Percentiles rank a stretch among this genome's conserved stretches.
These are phyloP conservation scores for Aegilops speltoides DNA, from an alignment of 176 grass and related monocot genomes.

Conservation along the genomic window DNA sequence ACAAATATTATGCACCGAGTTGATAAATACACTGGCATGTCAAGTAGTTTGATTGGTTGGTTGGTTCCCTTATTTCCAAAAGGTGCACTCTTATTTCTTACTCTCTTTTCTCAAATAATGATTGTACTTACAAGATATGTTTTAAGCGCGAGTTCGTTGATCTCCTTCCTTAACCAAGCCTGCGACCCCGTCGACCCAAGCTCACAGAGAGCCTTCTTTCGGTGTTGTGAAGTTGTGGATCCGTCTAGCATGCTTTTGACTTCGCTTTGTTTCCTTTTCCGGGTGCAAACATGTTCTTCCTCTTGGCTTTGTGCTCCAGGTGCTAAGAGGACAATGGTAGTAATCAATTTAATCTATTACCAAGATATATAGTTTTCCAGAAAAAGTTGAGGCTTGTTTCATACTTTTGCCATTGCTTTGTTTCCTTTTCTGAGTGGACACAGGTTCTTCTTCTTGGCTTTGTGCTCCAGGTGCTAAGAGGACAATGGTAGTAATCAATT, in stretches of 20 bases:
- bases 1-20: neutral
- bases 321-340: neutral
- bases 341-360: neutral
- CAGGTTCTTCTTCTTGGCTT: too few relatives aligned
- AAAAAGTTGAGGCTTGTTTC: too few relatives aligned
- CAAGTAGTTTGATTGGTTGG: neutral
- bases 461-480: too few relatives aligned
- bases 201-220: neutral
- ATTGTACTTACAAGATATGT: constrained; percentile 2
- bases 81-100: neutral
- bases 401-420: too few relatives aligned
- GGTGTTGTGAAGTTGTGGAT: neutral
- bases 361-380: too few relatives aligned
- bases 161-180: constrained; percentile 27
- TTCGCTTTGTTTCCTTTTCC: too few relatives aligned
- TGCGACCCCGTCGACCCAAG: neutral
- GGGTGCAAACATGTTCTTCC: too few relatives aligned
- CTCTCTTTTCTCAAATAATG: neutral
- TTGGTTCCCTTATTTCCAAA: neutral
- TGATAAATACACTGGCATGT: neutral
- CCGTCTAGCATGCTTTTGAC: neutral
- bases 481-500: neutral
- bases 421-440: too few relatives aligned
- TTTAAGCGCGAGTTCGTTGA: neutral
- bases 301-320: too few relatives aligned